Conservation (phyloP, 345 rosid species). For the Aquilaria sinensis region DNA sequence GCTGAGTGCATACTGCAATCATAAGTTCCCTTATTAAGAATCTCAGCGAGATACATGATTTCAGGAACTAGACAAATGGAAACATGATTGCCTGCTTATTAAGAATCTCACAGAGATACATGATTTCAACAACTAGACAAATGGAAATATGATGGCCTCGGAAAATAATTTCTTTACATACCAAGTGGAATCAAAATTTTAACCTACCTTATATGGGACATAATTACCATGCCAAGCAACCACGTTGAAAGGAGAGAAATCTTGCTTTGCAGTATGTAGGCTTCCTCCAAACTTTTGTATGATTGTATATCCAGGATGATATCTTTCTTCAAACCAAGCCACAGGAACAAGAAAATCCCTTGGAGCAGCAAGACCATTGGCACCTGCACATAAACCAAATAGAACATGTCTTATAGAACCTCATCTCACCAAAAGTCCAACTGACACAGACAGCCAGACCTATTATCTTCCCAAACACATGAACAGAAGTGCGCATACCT, state of each 20-base stretch:
- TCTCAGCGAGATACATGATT: too few relatives aligned
- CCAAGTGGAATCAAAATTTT: background rate
- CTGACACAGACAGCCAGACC: background rate
- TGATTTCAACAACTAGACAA: background rate
- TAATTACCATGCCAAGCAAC: conserved; percentile 99
- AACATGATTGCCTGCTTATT: conserved; percentile 1
- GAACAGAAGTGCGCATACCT: conserved; percentile 40
- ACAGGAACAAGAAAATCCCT: conserved; percentile 88
- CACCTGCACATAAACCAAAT: conserved; percentile 44
- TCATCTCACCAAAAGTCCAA: too few relatives aligned
- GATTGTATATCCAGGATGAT: conserved; percentile 59
- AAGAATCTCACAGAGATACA: background rate
- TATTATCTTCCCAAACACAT: conserved; percentile 7
- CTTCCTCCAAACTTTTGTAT: conserved; percentile 89
- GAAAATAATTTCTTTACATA: background rate
- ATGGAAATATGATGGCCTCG: background rate
- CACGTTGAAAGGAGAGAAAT: conserved; percentile 94
- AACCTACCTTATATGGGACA: conserved; percentile 74
- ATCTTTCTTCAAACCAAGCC: conserved; percentile 74
- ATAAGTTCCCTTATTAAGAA: conserved; percentile 7
- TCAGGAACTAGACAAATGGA: background rate
- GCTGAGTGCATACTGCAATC: conserved; percentile 73
- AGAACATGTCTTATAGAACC: conserved; percentile 1
- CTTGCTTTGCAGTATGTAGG: conserved; percentile 82
- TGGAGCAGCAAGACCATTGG: conserved; percentile 93